These are phyloP conservation scores for Cryptococcus depauperatus DNA, from an alignment of 1,284 basidiomycete species.

Conservation along the genomic window DNA sequence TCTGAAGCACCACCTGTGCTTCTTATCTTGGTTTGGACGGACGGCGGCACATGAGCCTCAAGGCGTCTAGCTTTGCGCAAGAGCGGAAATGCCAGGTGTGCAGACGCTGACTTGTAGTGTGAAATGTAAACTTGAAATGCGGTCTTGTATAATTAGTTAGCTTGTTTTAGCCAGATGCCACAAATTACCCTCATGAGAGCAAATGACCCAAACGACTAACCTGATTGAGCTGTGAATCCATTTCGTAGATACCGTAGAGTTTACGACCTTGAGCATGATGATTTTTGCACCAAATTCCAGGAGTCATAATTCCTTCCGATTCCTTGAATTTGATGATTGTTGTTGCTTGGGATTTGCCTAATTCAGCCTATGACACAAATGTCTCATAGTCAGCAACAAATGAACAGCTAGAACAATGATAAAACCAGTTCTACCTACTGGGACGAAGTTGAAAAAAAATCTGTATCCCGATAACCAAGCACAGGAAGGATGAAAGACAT, in stretches of 20 bases:
- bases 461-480: constrained; percentile 74
- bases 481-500: constrained; percentile 78
- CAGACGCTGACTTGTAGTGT: constrained; percentile 67
- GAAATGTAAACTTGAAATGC: constrained; percentile 76
- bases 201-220: too few relatives aligned
- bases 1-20: background rate
- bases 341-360: constrained; percentile 56
- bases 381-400: background rate
- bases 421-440: constrained; percentile 53
- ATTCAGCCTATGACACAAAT: constrained; percentile 55
- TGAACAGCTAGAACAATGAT: background rate
- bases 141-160: constrained; percentile 51
- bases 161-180: too few relatives aligned
- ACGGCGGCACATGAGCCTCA: constrained; percentile 50
- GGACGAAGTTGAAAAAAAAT: constrained; percentile 83
- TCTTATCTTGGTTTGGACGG: background rate
- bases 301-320: constrained; percentile 72
- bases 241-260: constrained; percentile 73
- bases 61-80: constrained; percentile 76
- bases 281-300: constrained; percentile 71
- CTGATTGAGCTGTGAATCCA: too few relatives aligned
- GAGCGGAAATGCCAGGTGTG: constrained; percentile 64
- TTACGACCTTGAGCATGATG: constrained; percentile 58
- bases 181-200: too few relatives aligned
- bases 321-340: constrained; percentile 72